Base-by-base conservation (phyloP, 805 yeast genomes). In the Brettanomyces sp. region DNA sequence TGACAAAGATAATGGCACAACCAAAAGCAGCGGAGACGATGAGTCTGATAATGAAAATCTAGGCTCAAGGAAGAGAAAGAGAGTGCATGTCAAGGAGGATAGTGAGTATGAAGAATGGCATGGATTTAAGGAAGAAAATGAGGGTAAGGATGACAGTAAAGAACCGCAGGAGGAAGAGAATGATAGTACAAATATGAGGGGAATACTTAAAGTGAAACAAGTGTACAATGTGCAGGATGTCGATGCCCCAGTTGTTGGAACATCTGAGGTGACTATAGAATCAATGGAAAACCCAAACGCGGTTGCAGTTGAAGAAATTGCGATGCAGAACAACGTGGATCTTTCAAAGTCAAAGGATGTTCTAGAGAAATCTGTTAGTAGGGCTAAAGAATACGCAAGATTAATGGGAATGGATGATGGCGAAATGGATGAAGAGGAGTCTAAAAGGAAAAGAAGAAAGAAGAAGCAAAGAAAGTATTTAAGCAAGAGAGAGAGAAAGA, bases 341-440 rank as follows among this genome's bases (percentile, higher is more conserved):
- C 66, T 90, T 52, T 70, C 71, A 13, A 74, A 77, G 56, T 75
- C 91, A 5, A 77, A 82, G 43, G 77, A 80, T 50, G 79, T 91
- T 1, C 67, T 91, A 48, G 80, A 84, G 39, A 75, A 79, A 49
- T 82, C 95, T 44, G 79, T 91, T 43, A 73, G 77, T 43, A 73
- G 86, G 57, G 97, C 97, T 2, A 79, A 82, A 55, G 79, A 85
- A 59, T 89, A 91, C 56, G 97, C 96, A 1, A 77, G 76, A 52
- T 62, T 78, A 52, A 65, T 82, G 52, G 79, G 85, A 14, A 74
- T 72, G 52, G 63, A 71, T 38, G 74, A 77, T 53, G 65, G 46
- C 52, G 59, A 56, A 33, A 63, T 63, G 52, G 56, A 57, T 9
- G 52, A 56, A 40, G 52, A 52, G 49, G 65, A 64, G 47, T 65